phyloP scores from a whole-genome alignment of 2,329 filamentous ascomycete species.

The Aspergillus sp. region DNA sequence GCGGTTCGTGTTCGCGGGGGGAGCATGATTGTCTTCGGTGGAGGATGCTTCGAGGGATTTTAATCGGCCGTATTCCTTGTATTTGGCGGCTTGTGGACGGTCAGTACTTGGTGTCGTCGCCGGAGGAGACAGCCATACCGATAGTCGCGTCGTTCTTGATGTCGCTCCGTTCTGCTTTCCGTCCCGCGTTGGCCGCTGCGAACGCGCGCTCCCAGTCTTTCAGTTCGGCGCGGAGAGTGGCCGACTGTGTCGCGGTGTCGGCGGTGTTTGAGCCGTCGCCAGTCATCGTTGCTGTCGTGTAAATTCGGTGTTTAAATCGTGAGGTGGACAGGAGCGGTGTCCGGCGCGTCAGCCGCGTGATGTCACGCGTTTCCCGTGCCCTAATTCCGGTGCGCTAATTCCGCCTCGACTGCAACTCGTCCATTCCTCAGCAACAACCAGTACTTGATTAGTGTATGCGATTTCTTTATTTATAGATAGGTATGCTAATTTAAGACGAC shows the following conservation, averaged over 20 bases:
- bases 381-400: too few relatives aligned
- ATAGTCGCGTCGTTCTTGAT: slow-evolving; percentile 39
- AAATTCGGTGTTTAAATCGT: not conserved
- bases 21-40: slow-evolving; percentile 9
- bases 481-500: too few relatives aligned
- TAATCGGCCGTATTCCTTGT: slow-evolving; percentile 38
- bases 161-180: slow-evolving; percentile 38
- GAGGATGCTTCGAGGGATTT: slow-evolving; percentile 26
- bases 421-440: too few relatives aligned
- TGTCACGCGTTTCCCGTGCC: too few relatives aligned
- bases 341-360: too few relatives aligned
- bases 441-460: too few relatives aligned
- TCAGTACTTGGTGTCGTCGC: not conserved
- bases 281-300: slow-evolving; percentile 19
- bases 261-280: slow-evolving; percentile 12
- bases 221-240: slow-evolving; percentile 32
- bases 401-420: too few relatives aligned
- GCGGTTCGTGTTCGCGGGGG: slow-evolving; percentile 10
- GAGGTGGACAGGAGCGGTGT: not conserved
- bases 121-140: slow-evolving; percentile 18
- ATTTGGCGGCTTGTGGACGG: slow-evolving; percentile 33
- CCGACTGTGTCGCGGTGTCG: slow-evolving; percentile 19
- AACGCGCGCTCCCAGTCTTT: slow-evolving; percentile 42
- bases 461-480: too few relatives aligned
- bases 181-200: slow-evolving; percentile 32